Conservation (phyloP, 1,139 yeast species). For the Scheffersomyces quercinus region DNA sequence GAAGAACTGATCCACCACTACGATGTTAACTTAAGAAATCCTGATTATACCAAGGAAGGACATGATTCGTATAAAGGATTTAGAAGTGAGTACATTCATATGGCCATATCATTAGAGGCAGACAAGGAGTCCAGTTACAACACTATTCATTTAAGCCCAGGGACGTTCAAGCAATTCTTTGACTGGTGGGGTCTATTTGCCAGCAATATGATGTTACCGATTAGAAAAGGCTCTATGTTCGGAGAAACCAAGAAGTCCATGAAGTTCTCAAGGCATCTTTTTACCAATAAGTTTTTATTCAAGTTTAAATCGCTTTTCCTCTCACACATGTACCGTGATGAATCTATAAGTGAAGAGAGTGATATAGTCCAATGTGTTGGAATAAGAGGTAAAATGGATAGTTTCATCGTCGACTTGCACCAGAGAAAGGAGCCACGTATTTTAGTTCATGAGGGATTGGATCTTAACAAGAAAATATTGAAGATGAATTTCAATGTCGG, state of each 20-base stretch:
- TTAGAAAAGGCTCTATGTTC: constrained; percentile 40
- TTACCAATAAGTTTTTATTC: constrained; percentile 43
- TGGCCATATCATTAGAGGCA: constrained; percentile 72
- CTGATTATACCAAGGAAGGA: constrained; percentile 50
- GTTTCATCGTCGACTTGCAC: constrained; percentile 43
- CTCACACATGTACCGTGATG: constrained; percentile 39
- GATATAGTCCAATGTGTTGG: constrained; percentile 41
- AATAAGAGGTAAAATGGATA: constrained; percentile 40
- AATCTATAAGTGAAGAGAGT: constrained; percentile 13
- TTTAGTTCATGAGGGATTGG: constrained; percentile 31
- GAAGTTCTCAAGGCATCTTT: constrained; percentile 46
- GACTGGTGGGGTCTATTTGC: constrained; percentile 49
- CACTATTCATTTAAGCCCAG: constrained; percentile 44
- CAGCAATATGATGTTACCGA: constrained; percentile 44
- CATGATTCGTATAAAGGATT: constrained; percentile 82
- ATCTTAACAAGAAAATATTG: constrained; percentile 31
- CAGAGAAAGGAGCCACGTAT: constrained; percentile 42
- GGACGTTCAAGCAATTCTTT: constrained; percentile 40
- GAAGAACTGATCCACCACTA: constrained; percentile 68
- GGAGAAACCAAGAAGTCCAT: constrained; percentile 36
- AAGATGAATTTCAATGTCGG: constrained; percentile 49
- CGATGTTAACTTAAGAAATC: constrained; percentile 63
- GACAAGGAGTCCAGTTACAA: constrained; percentile 39
- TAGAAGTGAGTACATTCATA: constrained; percentile 75
- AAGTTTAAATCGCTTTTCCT: constrained; percentile 40